Percentiles rank a stretch among this genome's conserved stretches.
phyloP scores from a whole-genome alignment of 345 rosid genomes.

The Nephelium lappaceum region DNA sequence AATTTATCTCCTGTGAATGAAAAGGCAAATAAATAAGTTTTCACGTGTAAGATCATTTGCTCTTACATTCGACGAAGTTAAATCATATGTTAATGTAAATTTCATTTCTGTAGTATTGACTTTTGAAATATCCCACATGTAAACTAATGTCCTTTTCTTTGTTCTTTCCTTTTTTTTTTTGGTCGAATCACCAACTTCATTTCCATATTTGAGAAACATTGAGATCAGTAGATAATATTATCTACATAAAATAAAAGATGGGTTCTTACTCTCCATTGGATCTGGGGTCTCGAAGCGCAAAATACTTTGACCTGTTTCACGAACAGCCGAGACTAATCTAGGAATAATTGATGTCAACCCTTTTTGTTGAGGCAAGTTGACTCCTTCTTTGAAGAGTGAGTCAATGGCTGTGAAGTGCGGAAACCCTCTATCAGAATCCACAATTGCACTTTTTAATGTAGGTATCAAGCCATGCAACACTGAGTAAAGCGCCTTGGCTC shows the following conservation, averaged over 20 bases:
- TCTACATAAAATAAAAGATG: not conserved
- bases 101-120: too few species aligned
- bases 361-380: conserved; percentile 32
- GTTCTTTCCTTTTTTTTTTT: too few species aligned
- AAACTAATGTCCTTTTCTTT: too few species aligned
- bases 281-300: conserved; percentile 62
- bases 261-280: conserved; percentile 42
- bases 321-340: conserved; percentile 46
- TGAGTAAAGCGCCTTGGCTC: conserved; percentile 61
- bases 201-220: too few species aligned
- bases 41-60: too few species aligned
- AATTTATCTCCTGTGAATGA: not conserved
- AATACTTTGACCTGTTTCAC: conserved; percentile 36
- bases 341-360: conserved; percentile 56
- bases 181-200: too few species aligned
- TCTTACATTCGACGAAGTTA: too few species aligned
- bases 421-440: conserved; percentile 51
- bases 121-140: too few species aligned
- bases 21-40: not conserved
- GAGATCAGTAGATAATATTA: too few species aligned
- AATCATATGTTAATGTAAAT: too few species aligned
- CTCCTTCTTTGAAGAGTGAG: conserved; percentile 58
- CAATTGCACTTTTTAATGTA: conserved; percentile 40
- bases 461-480: conserved; percentile 61
- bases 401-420: conserved; percentile 71